phyloP scores from a whole-genome alignment of 192 early-diverging fungal genomes.

The Linnemannia schmuckeri region DNA sequence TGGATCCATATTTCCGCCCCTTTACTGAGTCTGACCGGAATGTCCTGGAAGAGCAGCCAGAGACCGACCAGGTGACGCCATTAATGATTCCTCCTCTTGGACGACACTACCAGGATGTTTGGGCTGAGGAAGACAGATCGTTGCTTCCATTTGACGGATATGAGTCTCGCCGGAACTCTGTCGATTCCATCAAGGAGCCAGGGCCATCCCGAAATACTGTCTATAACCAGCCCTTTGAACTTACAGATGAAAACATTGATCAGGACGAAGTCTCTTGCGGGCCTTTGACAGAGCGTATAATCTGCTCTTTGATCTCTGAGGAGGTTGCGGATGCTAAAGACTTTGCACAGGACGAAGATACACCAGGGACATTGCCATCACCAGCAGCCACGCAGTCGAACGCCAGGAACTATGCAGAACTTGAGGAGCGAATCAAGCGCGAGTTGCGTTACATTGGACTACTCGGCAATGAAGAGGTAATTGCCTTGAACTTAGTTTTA shows the following conservation, averaged over 20 bases:
- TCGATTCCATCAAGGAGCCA: conserved; percentile 37
- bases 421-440: conserved; percentile 86
- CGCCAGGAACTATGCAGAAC: conserved; percentile 66
- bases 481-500: background rate
- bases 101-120: conserved; percentile 75
- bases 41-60: conserved; percentile 67
- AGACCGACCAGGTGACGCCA: conserved; percentile 75
- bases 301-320: conserved; percentile 76
- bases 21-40: conserved; percentile 85
- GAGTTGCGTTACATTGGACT: conserved; percentile 90
- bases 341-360: conserved; percentile 47
- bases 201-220: conserved; percentile 38
- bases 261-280: conserved; percentile 75
- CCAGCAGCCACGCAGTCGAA: conserved; percentile 3
- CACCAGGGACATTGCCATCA: background rate
- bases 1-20: conserved; percentile 88
- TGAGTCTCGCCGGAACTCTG: conserved; percentile 48
- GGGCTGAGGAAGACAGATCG: conserved; percentile 77
- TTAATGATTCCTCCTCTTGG: conserved; percentile 89
- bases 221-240: conserved; percentile 45
- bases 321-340: conserved; percentile 65
- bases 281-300: conserved; percentile 84
- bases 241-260: conserved; percentile 66
- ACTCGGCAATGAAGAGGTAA: conserved; percentile 81
- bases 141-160: conserved; percentile 62